Base-by-base conservation (phyloP, 2,329 filamentous ascomycete species). In the Tolypocladium capitatum region DNA sequence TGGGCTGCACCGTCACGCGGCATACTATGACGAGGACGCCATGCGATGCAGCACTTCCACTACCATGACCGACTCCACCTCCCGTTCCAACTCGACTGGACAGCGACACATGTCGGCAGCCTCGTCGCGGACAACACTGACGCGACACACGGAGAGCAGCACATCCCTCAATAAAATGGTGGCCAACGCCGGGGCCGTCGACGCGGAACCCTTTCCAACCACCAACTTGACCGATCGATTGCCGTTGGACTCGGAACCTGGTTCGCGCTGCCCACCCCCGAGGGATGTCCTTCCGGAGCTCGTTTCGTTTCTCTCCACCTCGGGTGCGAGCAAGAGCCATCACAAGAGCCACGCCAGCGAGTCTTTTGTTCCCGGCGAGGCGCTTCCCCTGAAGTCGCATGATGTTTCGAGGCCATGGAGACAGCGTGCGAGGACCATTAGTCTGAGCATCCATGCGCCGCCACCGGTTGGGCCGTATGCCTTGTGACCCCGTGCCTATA, bases 11-110 rank as follows among this genome's bases (percentile, higher is more conserved):
- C 40, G 49, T 18, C 50, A 53, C 14, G 43, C 50, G 13, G 46
- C 52, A 24, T 53, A 50, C 24, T 46, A 55, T 35, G 55, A 56
- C 20, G 55, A 56, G 20, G 54, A 57, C 41, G 49, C 48, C n/a
- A 31, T 28, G 8, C 72, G 76, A 16, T 70, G 68, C 21, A 79
- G 75, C 60, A 75, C 73, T 11, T 79, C 74, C 7, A 80, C 76
- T 6, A 76, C 70, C 1, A 68, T 62, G 24, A 79, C 75, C 45
- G 63, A 64, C 49, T 68, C 69, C 16, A 76, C 71, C 3, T 64
- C 64, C 28, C 67, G 68, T 21, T 74, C 73, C 1, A 65, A 68
- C 28, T 74, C 70, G 18, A 71, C 66, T 42, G 70, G 66, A 45
- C 70, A 72, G 49, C 74, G 74, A 27, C 75, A 78, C 59, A 67